Evolutionary conservation across 805 yeast genomes (phyloP).

Genomic region (Ascoidea rubescens): DNA sequence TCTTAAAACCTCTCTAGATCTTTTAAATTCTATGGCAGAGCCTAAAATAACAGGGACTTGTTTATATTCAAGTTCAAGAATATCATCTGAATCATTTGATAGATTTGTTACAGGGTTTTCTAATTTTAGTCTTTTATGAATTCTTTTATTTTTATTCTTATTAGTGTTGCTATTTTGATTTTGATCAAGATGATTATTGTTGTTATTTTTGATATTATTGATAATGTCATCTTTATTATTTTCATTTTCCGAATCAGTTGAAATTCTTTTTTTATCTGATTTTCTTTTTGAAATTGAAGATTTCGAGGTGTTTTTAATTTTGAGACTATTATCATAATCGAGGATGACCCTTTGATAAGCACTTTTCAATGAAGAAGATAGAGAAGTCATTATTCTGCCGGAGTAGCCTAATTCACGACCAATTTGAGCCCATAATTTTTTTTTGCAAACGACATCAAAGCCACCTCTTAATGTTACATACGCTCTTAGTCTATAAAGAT

Average conservation of each 20-base stretch:
- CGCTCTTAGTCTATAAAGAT: slow-evolving; percentile 42
- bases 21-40: slow-evolving; percentile 27
- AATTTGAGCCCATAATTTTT: slow-evolving; percentile 70
- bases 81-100: background rate
- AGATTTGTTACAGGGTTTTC: background rate
- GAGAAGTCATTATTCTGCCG: slow-evolving; percentile 57
- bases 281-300: too few relatives aligned
- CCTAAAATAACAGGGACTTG: slow-evolving; percentile 27
- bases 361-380: slow-evolving; percentile 51
- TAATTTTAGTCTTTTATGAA: background rate
- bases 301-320: too few relatives aligned
- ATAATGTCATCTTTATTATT: slow-evolving; percentile 3
- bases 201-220: too few relatives aligned
- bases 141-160: background rate
- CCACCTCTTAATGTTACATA: slow-evolving; percentile 59
- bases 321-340: slow-evolving; percentile 16
- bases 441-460: slow-evolving; percentile 41
- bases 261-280: too few relatives aligned
- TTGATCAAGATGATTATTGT: background rate
- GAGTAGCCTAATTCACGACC: slow-evolving; percentile 71
- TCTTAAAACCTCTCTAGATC: slow-evolving; percentile 31
- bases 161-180: background rate
- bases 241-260: background rate
- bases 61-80: too few relatives aligned
- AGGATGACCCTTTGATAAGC: slow-evolving; percentile 36